These are phyloP conservation scores for Agaricus blazei DNA, from an alignment of 768 basidiomycete genomes.

Conservation along the genomic window DNA sequence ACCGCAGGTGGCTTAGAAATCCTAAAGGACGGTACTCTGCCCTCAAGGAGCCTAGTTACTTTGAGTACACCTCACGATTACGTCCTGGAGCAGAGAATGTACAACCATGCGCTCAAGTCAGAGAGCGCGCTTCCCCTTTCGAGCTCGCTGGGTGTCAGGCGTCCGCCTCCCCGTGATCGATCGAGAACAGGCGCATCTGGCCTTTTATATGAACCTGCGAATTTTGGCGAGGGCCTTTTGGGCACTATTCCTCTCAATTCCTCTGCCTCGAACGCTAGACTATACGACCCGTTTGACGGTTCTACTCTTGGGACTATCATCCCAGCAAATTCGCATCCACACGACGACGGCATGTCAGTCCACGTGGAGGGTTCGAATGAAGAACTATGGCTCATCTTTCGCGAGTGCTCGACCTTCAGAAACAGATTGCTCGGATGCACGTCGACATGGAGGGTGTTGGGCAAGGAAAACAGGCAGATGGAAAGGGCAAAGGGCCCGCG, in stretches of 20 bases:
- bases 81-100: conserved; percentile 2
- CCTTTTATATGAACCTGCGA: conserved; percentile 4
- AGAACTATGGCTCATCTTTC: conserved; percentile 62
- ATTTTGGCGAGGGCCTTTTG: not conserved
- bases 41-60: conserved; percentile 1
- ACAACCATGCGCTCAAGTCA: not conserved
- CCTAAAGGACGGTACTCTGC: conserved; percentile 2
- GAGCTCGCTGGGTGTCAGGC: not conserved
- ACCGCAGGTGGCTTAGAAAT: not conserved
- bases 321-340: not conserved
- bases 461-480: conserved; percentile 24
- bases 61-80: conserved; percentile 8
- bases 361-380: conserved; percentile 20
- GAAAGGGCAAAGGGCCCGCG: conserved; percentile 14
- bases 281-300: conserved; percentile 27
- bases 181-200: not conserved
- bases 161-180: not conserved
- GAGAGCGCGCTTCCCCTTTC: conserved; percentile 3
- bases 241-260: not conserved
- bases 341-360: not conserved
- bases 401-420: conserved; percentile 66
- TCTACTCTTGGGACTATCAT: conserved; percentile 16
- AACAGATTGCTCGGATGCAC: conserved; percentile 68
- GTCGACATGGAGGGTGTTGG: conserved; percentile 70
- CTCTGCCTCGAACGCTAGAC: conserved; percentile 10